phyloP scores from a whole-genome alignment of 345 rosid species.

The Lumnitzera littorea region DNA sequence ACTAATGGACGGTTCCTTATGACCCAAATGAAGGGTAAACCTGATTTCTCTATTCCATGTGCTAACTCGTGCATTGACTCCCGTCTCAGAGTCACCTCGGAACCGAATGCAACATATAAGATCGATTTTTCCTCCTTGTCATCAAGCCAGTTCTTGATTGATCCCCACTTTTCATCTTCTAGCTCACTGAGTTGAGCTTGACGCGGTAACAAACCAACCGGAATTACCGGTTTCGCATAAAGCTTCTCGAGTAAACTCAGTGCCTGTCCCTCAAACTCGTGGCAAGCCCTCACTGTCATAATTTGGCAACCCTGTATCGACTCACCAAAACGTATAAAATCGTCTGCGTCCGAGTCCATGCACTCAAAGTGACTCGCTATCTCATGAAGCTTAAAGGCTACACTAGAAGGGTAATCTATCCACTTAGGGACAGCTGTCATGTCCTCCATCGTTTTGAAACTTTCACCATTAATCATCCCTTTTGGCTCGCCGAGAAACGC shows the following conservation, averaged over 20 bases:
- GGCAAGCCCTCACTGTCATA: conserved; percentile 9
- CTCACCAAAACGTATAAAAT: neutral
- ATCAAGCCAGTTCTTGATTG: conserved; percentile 2
- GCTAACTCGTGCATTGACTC: conserved; percentile 18
- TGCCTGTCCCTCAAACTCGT: conserved; percentile 14
- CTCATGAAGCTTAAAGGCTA: conserved; percentile 15
- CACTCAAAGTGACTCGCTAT: neutral
- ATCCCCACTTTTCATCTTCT: neutral
- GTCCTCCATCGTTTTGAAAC: conserved; percentile 17
- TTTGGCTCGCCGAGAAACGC: conserved; percentile 13
- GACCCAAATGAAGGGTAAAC: conserved; percentile 20
- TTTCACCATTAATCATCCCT: conserved; percentile 1
- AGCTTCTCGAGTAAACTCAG: conserved; percentile 7
- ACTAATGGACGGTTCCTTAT: neutral
- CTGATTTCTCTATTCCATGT: conserved; percentile 13
- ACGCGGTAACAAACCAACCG: conserved; percentile 3
- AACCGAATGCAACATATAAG: conserved; percentile 15
- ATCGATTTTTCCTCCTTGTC: neutral
- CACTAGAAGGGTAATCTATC: conserved; percentile 17
- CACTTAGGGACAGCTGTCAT: conserved; percentile 22
- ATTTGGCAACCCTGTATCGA: neutral
- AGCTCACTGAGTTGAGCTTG: neutral
- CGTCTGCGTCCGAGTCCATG: conserved; percentile 9
- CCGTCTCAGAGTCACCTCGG: conserved; percentile 9
- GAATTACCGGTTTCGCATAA: conserved; percentile 4